These are phyloP conservation scores for Diversispora epigaea DNA, from an alignment of 192 early-diverging fungal species.

Conservation along the genomic window DNA sequence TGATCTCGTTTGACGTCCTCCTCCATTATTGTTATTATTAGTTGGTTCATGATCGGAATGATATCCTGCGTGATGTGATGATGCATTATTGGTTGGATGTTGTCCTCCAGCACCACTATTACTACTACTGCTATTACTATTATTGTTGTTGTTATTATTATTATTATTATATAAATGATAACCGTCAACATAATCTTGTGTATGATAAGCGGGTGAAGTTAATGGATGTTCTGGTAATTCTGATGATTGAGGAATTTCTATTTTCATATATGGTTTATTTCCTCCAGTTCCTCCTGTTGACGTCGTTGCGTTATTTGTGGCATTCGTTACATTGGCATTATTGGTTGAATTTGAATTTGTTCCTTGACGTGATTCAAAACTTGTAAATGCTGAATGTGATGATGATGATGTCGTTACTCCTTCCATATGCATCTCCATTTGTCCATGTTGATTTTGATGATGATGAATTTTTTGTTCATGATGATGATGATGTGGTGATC, in stretches of 20 bases:
- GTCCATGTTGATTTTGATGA: constrained; percentile 24
- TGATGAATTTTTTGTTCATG: constrained; percentile 31
- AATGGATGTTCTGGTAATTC: constrained; percentile 29
- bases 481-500: not conserved
- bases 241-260: constrained; percentile 31
- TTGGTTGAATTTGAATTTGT: not conserved
- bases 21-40: constrained; percentile 5
- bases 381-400: constrained; percentile 31
- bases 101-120: not conserved
- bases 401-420: constrained; percentile 22
- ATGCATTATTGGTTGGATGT: constrained; percentile 7
- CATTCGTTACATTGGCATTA: not conserved
- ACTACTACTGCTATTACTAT: no score
- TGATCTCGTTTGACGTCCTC: constrained; percentile 5
- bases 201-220: constrained; percentile 24
- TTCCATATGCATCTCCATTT: constrained; percentile 34
- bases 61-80: constrained; percentile 22
- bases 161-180: constrained; percentile 7
- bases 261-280: constrained; percentile 17
- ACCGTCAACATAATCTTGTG: constrained; percentile 30
- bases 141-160: not conserved
- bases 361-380: constrained; percentile 33
- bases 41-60: constrained; percentile 26
- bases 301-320: no score
- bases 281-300: not conserved